Evolutionary conservation across 2,329 filamentous ascomycete genomes (phyloP).

Genomic region (Calonectria pseudoreteaudii): DNA sequence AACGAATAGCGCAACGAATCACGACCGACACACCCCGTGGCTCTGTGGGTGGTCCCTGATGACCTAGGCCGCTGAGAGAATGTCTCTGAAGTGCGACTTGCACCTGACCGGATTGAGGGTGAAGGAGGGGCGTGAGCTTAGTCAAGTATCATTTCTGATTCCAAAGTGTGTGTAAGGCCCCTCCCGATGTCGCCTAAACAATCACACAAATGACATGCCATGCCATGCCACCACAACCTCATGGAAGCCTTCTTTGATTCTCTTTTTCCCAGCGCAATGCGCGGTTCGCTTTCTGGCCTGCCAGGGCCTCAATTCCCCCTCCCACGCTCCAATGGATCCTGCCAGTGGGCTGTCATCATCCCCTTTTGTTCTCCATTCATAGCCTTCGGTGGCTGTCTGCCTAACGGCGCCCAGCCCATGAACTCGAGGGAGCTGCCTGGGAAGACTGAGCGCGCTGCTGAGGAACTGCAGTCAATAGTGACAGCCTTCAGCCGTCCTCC

Average conservation of each 20-base stretch:
- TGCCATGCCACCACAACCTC: constrained; percentile 13
- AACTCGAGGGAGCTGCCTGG: constrained; percentile 12
- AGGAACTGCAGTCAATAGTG: constrained; percentile 20
- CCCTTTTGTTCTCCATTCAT: constrained; percentile 10
- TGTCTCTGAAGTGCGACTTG: constrained; percentile 4
- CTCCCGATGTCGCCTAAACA: constrained; percentile 21
- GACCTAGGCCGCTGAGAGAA: constrained; percentile 13
- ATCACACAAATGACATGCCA: constrained; percentile 22
- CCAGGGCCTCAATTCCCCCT: background rate
- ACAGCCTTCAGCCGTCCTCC: constrained; percentile 1
- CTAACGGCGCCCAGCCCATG: constrained; percentile 7
- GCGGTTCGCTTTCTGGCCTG: constrained; percentile 5
- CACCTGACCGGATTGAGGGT: constrained; percentile 10
- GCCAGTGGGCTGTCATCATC: background rate
- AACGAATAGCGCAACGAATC: constrained; percentile 21
- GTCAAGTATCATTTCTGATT: background rate
- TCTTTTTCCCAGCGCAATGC: constrained; percentile 14
- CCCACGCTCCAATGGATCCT: constrained; percentile 8
- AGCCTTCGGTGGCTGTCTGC: constrained; percentile 10
- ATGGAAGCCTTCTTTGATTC: background rate
- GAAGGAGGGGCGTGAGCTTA: constrained; percentile 12
- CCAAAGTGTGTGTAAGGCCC: constrained; percentile 9
- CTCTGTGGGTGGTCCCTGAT: constrained; percentile 23
- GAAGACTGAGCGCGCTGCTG: background rate
- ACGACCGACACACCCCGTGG: constrained; percentile 16